phyloP scores from a whole-genome alignment of 352 stramenopile species.

The Globisporangium emineosum region DNA sequence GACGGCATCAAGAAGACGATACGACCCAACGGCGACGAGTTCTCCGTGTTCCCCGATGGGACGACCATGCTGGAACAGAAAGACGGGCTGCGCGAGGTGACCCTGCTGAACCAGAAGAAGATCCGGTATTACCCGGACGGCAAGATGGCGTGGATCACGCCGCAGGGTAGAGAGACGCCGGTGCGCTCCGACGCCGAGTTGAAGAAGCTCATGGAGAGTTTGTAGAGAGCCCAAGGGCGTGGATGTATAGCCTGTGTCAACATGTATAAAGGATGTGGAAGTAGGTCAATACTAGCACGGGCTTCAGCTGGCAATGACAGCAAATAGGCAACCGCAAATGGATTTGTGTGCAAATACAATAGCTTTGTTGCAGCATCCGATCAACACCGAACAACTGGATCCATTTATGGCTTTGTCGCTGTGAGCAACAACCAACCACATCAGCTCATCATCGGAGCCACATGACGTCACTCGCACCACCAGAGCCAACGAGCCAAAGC shows the following conservation, averaged over 20 bases:
- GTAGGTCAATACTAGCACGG: too few species aligned
- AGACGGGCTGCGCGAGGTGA: constrained; percentile 75
- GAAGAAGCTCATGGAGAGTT: constrained; percentile 44
- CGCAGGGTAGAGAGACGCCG: constrained; percentile 44
- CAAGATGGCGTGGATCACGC: constrained; percentile 51
- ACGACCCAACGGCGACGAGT: constrained; percentile 65
- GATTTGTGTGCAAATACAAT: too few species aligned
- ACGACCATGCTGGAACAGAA: constrained; percentile 77
- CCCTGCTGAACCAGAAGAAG: constrained; percentile 62
- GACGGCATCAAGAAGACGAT: constrained; percentile 93
- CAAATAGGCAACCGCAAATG: too few species aligned
- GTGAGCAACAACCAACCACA: background rate
- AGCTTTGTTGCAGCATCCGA: too few species aligned
- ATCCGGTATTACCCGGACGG: constrained; percentile 78
- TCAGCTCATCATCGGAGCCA: background rate
- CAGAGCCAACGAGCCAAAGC: too few species aligned
- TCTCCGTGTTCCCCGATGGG: constrained; percentile 79
- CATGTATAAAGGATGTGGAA: background rate
- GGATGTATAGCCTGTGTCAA: too few species aligned
- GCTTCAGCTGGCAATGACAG: too few species aligned
- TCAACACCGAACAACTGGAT: background rate
- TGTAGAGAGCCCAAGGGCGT: background rate
- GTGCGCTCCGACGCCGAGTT: constrained; percentile 68
- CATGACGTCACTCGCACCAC: background rate
- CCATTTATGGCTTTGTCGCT: background rate